These are phyloP conservation scores for Discostella pseudostelligera DNA, from an alignment of 108 stramenopile species.

Conservation along the genomic window DNA sequence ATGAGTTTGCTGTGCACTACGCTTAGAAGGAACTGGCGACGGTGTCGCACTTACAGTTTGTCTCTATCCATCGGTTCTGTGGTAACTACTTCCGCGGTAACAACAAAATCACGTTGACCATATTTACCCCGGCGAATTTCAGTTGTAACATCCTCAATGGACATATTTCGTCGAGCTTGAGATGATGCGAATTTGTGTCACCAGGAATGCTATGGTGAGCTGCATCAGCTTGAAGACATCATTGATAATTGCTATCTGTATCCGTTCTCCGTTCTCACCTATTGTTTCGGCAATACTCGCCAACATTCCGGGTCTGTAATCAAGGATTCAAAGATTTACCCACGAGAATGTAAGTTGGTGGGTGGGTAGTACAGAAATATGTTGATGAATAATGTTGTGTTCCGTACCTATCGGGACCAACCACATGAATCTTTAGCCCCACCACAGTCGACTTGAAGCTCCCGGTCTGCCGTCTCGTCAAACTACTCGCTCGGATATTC, in stretches of 20 bases:
- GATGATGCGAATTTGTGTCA: too few species aligned
- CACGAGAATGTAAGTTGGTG: too few species aligned
- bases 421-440: conserved; percentile 75
- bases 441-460: conserved; percentile 48
- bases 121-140: conserved; percentile 51
- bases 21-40: not conserved
- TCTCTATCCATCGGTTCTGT: conserved; percentile 54
- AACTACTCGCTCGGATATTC: conserved; percentile 56
- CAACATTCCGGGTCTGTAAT: conserved; percentile 72
- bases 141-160: conserved; percentile 76
- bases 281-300: conserved; percentile 69
- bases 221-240: not conserved
- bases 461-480: conserved; percentile 54
- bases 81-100: conserved; percentile 60
- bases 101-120: conserved; percentile 63
- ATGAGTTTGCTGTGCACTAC: not conserved
- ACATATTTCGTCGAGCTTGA: conserved; percentile 59
- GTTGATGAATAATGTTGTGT: too few species aligned
- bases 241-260: not conserved
- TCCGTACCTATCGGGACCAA: conserved; percentile 71
- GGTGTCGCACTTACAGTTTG: conserved; percentile 22
- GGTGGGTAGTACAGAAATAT: too few species aligned
- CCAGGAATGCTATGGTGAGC: not conserved
- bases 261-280: conserved; percentile 14
- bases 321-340: not conserved